Conservation (phyloP, 768 basidiomycete genomes). For the Termitomyces sp. region DNA sequence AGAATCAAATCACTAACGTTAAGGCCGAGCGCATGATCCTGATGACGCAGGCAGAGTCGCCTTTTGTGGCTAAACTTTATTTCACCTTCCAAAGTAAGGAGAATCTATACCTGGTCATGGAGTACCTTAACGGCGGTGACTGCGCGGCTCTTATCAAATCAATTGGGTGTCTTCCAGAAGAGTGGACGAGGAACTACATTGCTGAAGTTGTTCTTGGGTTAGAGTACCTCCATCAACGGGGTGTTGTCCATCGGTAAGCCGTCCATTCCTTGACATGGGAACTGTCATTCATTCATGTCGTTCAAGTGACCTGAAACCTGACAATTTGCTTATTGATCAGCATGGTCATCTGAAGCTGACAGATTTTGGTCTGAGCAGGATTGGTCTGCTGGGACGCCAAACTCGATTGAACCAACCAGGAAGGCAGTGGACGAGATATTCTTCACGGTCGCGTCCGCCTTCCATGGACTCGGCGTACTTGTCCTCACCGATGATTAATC, state of each 20-base stretch:
- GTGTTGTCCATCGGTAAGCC: constrained; percentile 92
- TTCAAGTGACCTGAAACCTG: constrained; percentile 91
- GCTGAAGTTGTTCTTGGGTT: constrained; percentile 95
- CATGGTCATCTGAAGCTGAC: constrained; percentile 97
- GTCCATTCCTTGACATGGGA: not conserved
- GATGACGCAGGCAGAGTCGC: constrained; percentile 98
- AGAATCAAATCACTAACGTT: constrained; percentile 99
- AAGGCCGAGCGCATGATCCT: constrained; percentile 99
- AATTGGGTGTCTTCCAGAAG: constrained; percentile 88
- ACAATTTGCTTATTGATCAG: constrained; percentile 95
- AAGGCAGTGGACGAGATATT: constrained; percentile 49
- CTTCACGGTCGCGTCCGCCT: constrained; percentile 76
- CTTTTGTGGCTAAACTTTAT: constrained; percentile 95
- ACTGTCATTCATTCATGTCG: constrained; percentile 6
- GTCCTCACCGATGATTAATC: constrained; percentile 68
- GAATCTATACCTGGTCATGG: constrained; percentile 98
- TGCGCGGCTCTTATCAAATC: constrained; percentile 97
- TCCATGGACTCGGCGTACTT: constrained; percentile 79
- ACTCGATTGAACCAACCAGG: constrained; percentile 66
- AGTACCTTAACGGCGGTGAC: constrained; percentile 97
- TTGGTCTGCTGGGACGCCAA: constrained; percentile 97
- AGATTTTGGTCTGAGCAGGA: constrained; percentile 95
- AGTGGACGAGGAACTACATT: constrained; percentile 95
- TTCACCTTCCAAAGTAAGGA: constrained; percentile 99
- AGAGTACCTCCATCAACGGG: constrained; percentile 93